Conservation (phyloP, 805 yeast species). For the Ogataea methylovora region DNA sequence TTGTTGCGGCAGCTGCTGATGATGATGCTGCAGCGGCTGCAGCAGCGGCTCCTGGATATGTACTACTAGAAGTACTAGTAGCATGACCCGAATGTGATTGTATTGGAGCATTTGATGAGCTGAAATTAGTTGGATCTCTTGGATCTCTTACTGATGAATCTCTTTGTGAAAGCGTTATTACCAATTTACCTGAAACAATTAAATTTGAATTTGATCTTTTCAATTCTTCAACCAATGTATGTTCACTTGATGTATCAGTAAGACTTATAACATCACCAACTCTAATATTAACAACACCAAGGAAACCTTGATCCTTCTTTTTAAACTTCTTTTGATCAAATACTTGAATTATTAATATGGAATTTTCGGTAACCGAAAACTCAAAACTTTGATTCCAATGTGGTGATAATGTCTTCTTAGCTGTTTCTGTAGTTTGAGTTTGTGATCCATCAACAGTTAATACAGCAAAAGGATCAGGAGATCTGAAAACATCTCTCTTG, state of each 20-base stretch:
- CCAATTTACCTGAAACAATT: slow-evolving; percentile 89
- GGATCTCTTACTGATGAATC: slow-evolving; percentile 24
- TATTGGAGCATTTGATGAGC: slow-evolving; percentile 4
- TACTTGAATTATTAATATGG: slow-evolving; percentile 85
- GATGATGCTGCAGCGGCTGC: slow-evolving; percentile 19
- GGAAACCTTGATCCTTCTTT: slow-evolving; percentile 96
- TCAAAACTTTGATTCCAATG: slow-evolving; percentile 94
- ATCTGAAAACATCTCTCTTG: slow-evolving; percentile 90
- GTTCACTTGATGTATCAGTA: slow-evolving; percentile 43
- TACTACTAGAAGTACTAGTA: slow-evolving; percentile 13
- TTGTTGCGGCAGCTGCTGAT: slow-evolving; percentile 15
- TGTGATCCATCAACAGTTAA: slow-evolving; percentile 96
- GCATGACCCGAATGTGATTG: slow-evolving; percentile 16
- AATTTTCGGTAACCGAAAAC: slow-evolving; percentile 69
- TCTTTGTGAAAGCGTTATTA: slow-evolving; percentile 60
- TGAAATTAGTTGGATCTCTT: slow-evolving; percentile 12
- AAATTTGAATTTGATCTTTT: slow-evolving; percentile 87
- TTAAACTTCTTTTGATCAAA: slow-evolving; percentile 97
- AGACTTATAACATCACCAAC: slow-evolving; percentile 84
- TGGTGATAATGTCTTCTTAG: slow-evolving; percentile 90
- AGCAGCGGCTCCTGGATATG: slow-evolving; percentile 11
- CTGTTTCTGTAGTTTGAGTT: slow-evolving; percentile 90
- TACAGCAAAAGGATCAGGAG: slow-evolving; percentile 98
- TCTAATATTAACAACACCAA: slow-evolving; percentile 90
- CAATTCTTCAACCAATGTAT: slow-evolving; percentile 87